Evolutionary conservation across 2,329 filamentous ascomycete genomes (phyloP), one percentile per base, ranked within the genome.

Genomic region (Didymosphaeria variabile): DNA sequence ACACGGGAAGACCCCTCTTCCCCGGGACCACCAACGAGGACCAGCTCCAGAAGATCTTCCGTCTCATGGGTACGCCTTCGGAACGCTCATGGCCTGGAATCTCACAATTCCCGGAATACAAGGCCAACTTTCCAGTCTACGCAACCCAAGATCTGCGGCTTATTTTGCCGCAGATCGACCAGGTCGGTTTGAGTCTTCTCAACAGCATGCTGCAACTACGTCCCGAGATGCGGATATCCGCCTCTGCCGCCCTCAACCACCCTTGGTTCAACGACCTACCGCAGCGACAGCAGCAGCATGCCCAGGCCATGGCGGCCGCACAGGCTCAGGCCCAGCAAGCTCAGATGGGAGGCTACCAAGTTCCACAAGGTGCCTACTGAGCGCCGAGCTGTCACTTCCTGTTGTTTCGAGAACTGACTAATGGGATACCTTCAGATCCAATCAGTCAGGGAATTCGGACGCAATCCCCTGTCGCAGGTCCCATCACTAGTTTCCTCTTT

Each of bases 11-110:
- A 19, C 95, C 95, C 0, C 86, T 99, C 7, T 99, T 99, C 82
- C 95, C 95, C 0, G 95, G 95, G 60, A 99, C 95, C 1, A 97
- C 95, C 40, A 99, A 99, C 78, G 95, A 99, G 79, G 95, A 99
- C 76, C 95, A 99, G 79, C 89, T 98, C 55, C 87, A 97, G 65
- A 93, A 96, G 77, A 99, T 99, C 79, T 99, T 99, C 86, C 88
- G 95, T 61, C 90, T 99, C 63, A 99, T 99, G 95, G 95, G 95
- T 63, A 99, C 95, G 0, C 95, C 95, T 0, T 97, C 92, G 0
- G 95, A 99, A 79, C 89, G 93, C 47, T 93, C 91, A 5, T 99
- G 95, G 95, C 94, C 94, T 0, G 94, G 94, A 45, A 97, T 99
- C 75, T 93, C 91, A 21, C 90, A 94, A 74, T 94, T 97, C 72